Conservation (phyloP, 352 stramenopile species). For the Phytophthora idaei region DNA sequence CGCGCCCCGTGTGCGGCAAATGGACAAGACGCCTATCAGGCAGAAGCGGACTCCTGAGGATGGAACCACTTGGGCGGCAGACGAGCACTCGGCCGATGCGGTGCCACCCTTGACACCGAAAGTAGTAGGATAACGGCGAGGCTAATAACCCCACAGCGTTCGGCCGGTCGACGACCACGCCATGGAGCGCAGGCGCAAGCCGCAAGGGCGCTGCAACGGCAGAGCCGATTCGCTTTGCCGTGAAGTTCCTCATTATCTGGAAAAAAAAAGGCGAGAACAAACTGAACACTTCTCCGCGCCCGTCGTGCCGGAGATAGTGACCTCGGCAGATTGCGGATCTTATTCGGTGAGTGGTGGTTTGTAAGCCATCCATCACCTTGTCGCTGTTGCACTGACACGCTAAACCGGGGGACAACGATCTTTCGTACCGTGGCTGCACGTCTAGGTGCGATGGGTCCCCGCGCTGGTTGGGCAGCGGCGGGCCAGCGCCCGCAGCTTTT, state of each 20-base stretch:
- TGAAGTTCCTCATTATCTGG: conserved; percentile 1
- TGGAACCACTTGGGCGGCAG: conserved; percentile 26
- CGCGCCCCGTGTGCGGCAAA: conserved; percentile 26
- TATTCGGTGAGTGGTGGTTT: conserved; percentile 23
- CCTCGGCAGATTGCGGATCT: conserved; percentile 25
- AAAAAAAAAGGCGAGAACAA: conserved; percentile 27
- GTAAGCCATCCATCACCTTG: conserved; percentile 9
- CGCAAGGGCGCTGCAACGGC: conserved; percentile 1
- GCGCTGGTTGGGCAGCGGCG: conserved; percentile 35
- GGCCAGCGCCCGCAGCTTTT: conserved; percentile 31
- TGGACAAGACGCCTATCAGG: conserved; percentile 24
- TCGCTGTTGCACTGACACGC: neutral
- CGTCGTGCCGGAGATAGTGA: conserved; percentile 17
- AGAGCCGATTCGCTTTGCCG: conserved; percentile 12
- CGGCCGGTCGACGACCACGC: conserved; percentile 1
- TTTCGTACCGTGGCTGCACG: conserved; percentile 11
- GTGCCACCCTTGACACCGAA: conserved; percentile 32
- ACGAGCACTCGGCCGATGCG: conserved; percentile 30
- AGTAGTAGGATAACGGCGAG: conserved; percentile 17
- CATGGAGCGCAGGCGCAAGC: conserved; percentile 4
- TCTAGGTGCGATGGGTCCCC: conserved; percentile 34
- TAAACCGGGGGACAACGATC: conserved; percentile 9
- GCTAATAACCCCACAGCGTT: neutral
- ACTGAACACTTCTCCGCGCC: conserved; percentile 41
- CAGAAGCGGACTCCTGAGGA: conserved; percentile 34